Conservation (phyloP, 2,329 filamentous ascomycete species). For the Paraphoma chrysanthemicola region DNA sequence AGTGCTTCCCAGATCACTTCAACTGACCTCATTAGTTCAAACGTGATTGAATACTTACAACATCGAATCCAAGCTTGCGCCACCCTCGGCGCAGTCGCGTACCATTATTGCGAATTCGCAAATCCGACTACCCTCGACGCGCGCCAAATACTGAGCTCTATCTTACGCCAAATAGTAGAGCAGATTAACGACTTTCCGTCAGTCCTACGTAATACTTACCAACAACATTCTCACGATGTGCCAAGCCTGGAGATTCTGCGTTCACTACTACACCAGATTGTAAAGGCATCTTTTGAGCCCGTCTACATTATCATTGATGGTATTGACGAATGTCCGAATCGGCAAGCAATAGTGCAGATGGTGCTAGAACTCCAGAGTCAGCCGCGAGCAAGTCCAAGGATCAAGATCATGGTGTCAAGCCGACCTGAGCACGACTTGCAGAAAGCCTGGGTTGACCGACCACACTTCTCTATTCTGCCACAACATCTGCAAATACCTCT, state of each 20-base stretch:
- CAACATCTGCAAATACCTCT: neutral
- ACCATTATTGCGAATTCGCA: neutral
- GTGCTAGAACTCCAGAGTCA: neutral
- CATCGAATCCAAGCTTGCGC: neutral
- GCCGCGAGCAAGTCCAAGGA: neutral
- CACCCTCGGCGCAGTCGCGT: neutral
- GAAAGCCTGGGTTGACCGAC: neutral
- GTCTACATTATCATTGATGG: neutral
- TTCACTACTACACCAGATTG: neutral
- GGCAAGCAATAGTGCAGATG: neutral
- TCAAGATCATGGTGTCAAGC: neutral
- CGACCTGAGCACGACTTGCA: neutral
- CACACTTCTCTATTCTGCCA: neutral
- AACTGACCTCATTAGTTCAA: neutral
- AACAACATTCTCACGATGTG: neutral
- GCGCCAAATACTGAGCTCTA: neutral
- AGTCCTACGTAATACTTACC: neutral
- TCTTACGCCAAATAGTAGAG: neutral
- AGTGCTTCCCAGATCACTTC: neutral
- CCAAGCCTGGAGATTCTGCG: neutral
- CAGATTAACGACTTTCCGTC: neutral
- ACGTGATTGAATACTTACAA: neutral
- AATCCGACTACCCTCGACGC: neutral
- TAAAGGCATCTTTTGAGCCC: neutral
- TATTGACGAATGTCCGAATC: neutral